phyloP scores from a whole-genome alignment of 2,329 filamentous ascomycete species.

The Akanthomyces muscarius region DNA sequence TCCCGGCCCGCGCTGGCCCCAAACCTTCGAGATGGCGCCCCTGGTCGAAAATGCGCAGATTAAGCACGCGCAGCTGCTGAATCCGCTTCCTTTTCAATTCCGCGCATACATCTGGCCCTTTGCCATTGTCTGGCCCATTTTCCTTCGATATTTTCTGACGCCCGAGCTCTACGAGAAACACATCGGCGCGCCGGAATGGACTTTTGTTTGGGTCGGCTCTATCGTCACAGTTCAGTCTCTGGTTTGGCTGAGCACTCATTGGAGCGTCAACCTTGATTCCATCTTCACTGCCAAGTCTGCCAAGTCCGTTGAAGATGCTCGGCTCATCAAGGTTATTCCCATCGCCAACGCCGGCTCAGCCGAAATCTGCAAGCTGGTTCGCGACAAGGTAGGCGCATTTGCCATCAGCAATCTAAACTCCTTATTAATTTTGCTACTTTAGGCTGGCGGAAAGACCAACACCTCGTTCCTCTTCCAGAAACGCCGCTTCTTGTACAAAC shows the following conservation, averaged over 20 bases:
- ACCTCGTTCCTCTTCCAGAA: conserved; percentile 96
- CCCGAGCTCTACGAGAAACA: conserved; percentile 82
- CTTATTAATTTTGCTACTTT: background rate
- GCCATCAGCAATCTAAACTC: background rate
- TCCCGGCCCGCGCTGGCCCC: conserved; percentile 11
- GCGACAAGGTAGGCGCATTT: conserved; percentile 58
- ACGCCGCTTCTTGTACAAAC: conserved; percentile 84
- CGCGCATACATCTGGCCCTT: conserved; percentile 95
- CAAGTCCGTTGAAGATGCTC: conserved; percentile 65
- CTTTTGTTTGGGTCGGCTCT: conserved; percentile 85
- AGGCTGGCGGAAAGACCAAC: conserved; percentile 69
- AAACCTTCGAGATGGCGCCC: conserved; percentile 54
- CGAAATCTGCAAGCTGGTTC: conserved; percentile 79
- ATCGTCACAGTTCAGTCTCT: conserved; percentile 87
- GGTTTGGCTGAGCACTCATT: conserved; percentile 93
- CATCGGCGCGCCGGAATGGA: conserved; percentile 95
- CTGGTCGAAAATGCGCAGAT: conserved; percentile 93
- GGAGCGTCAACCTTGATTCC: conserved; percentile 85
- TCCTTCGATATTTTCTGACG: conserved; percentile 82
- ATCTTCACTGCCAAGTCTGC: conserved; percentile 75
- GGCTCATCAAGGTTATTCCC: conserved; percentile 89
- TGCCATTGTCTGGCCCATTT: conserved; percentile 83
- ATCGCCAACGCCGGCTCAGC: conserved; percentile 81
- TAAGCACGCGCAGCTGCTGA: conserved; percentile 79
- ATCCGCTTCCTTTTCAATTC: conserved; percentile 73